A percentile compares a stretch with the other conserved stretches of the same genome.
phyloP scores from a whole-genome alignment of 305 asterid species.

The Fraxinus floribunda region DNA sequence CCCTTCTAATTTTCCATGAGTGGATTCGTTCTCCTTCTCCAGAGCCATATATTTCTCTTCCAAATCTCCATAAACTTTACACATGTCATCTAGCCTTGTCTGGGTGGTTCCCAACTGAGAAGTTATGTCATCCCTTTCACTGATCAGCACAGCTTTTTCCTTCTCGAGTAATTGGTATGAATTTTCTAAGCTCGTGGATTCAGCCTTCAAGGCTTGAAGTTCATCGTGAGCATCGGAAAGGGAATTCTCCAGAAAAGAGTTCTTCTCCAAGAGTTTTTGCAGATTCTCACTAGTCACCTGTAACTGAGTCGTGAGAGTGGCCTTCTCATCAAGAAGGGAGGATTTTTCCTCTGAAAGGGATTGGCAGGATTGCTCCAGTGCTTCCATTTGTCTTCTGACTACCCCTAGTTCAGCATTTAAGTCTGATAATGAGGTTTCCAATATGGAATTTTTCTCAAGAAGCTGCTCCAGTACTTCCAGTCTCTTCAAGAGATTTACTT shows the following conservation, averaged over 20 bases:
- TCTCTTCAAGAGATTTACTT: constrained; percentile 64
- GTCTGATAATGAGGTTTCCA: constrained; percentile 84
- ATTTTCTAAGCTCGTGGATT: constrained; percentile 68
- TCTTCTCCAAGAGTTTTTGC: constrained; percentile 62
- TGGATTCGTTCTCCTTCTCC: constrained; percentile 70
- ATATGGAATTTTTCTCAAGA: constrained; percentile 72
- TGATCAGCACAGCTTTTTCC: constrained; percentile 64
- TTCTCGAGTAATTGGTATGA: constrained; percentile 65
- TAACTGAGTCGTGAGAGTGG: constrained; percentile 47
- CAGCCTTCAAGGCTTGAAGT: constrained; percentile 59
- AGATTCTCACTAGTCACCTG: constrained; percentile 63
- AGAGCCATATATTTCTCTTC: constrained; percentile 57
- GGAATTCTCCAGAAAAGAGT: constrained; percentile 60
- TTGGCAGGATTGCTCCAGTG: constrained; percentile 62
- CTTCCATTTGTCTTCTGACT: constrained; percentile 62
- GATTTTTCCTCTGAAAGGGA: constrained; percentile 69
- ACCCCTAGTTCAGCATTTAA: constrained; percentile 80
- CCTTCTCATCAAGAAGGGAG: constrained; percentile 62
- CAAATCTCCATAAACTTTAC: constrained; percentile 52
- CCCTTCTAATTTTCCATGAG: constrained; percentile 55
- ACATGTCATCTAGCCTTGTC: constrained; percentile 54
- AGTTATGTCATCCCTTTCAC: constrained; percentile 57
- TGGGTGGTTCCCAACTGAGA: constrained; percentile 56
- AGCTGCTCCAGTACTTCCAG: constrained; percentile 74
- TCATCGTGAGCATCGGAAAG: constrained; percentile 63